Evolutionary conservation across 495 filamentous ascomycete genomes (phyloP).

Genomic region (Aspergillus diversus): DNA sequence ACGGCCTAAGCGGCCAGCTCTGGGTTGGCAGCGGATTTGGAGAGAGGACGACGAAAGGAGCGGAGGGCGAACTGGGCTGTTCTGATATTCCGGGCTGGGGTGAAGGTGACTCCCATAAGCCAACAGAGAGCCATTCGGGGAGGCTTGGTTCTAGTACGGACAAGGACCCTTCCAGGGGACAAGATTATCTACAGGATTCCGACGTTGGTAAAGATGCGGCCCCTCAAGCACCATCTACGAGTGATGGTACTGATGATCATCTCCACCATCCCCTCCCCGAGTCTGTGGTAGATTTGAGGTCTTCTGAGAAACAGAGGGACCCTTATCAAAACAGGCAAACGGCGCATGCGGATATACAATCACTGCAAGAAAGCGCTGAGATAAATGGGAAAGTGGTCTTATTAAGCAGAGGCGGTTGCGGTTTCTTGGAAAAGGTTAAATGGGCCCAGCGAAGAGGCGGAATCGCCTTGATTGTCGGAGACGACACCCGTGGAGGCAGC

Average conservation of each 20-base stretch:
- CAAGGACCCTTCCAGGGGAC: slow-evolving; percentile 27
- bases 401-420: slow-evolving; percentile 89
- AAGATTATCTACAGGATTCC: slow-evolving; percentile 33
- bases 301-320: slow-evolving; percentile 44
- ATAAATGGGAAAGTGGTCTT: slow-evolving; percentile 92
- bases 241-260: slow-evolving; percentile 92
- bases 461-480: slow-evolving; percentile 88
- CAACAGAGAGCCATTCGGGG: slow-evolving; percentile 34
- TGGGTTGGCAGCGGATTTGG: slow-evolving; percentile 92
- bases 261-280: slow-evolving; percentile 70
- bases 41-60: slow-evolving; percentile 61
- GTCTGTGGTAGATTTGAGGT: slow-evolving; percentile 36
- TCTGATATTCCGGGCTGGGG: slow-evolving; percentile 96
- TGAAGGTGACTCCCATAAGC: slow-evolving; percentile 49
- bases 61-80: slow-evolving; percentile 91
- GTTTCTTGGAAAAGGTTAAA: slow-evolving; percentile 94
- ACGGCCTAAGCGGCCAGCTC: slow-evolving; percentile 79
- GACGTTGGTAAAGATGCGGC: slow-evolving; percentile 26
- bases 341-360: slow-evolving; percentile 90
- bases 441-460: slow-evolving; percentile 93
- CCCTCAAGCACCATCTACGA: slow-evolving; percentile 39
- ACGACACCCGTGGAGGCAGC: slow-evolving; percentile 81
- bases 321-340: slow-evolving; percentile 48
- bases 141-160: slow-evolving; percentile 32
- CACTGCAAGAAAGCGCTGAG: slow-evolving; percentile 90